Conservation (phyloP, 495 filamentous ascomycete genomes). For the Copromyces sp. region DNA sequence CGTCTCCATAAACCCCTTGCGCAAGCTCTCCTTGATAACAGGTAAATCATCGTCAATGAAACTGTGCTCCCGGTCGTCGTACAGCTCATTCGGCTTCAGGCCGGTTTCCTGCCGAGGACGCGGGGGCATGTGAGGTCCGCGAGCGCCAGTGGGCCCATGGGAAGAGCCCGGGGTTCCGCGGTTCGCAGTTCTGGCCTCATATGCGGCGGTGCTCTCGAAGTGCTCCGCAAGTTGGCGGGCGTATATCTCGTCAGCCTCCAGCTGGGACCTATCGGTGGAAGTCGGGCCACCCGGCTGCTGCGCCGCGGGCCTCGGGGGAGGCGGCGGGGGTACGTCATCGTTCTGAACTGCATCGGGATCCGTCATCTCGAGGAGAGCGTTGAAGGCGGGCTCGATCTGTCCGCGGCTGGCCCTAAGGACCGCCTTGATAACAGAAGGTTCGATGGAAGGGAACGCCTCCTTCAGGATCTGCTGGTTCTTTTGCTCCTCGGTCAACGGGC, state of each 20-base stretch:
- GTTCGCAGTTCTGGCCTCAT: constrained; percentile 41
- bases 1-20: constrained; percentile 90
- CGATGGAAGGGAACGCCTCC: constrained; percentile 87
- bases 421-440: constrained; percentile 73
- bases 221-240: constrained; percentile 89
- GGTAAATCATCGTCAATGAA: constrained; percentile 96
- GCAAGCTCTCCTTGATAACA: constrained; percentile 84
- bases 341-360: constrained; percentile 70
- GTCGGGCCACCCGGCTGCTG: constrained; percentile 24
- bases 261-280: constrained; percentile 59
- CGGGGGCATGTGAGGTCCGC: constrained; percentile 17
- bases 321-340: constrained; percentile 51
- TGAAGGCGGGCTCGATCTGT: constrained; percentile 87
- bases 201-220: constrained; percentile 53
- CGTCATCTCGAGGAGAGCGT: constrained; percentile 89
- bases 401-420: constrained; percentile 79
- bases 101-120: constrained; percentile 37
- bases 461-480: constrained; percentile 81
- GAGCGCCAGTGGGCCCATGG: constrained; percentile 5
- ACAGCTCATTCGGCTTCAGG: constrained; percentile 39
- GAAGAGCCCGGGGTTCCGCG: constrained; percentile 15
- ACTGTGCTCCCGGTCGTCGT: constrained; percentile 54
- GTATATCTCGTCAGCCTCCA: constrained; percentile 87
- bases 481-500: constrained; percentile 69
- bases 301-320: constrained; percentile 56